A percentile compares a stretch with the other conserved stretches of the same genome.
phyloP scores from a whole-genome alignment of 176 grass and related monocot genomes.

The Puccinellia tenuiflora region DNA sequence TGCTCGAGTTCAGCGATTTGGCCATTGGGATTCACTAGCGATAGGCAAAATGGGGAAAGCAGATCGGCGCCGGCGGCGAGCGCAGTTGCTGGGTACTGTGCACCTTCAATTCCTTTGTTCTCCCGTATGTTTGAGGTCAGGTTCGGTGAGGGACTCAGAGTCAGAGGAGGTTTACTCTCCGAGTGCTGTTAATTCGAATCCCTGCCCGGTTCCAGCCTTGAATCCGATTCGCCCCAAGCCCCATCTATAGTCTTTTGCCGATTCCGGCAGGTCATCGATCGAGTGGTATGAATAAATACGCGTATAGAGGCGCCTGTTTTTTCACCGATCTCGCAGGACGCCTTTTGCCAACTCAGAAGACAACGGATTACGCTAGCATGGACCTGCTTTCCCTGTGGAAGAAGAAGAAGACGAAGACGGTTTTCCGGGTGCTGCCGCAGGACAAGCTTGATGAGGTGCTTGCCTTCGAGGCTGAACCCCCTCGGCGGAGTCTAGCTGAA shows the following conservation, averaged over 20 bases:
- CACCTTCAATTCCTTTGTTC: not conserved
- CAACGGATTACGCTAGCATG: not conserved
- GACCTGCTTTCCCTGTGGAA: not conserved
- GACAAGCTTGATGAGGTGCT: not conserved
- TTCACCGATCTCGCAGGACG: not conserved
- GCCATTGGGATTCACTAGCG: no score
- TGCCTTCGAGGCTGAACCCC: not conserved
- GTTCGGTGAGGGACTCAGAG: not conserved
- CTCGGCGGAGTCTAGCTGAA: not conserved
- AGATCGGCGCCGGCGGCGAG: no score
- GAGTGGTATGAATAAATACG: not conserved
- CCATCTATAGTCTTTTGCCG: not conserved
- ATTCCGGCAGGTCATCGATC: not conserved
- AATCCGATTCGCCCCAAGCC: not conserved
- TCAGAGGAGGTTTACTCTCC: not conserved
- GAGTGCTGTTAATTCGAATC: not conserved
- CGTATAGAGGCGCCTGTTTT: not conserved
- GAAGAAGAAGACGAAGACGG: not conserved
- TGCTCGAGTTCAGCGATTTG: not conserved
- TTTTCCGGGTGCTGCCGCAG: not conserved
- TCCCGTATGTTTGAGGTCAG: not conserved
- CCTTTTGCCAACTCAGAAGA: not conserved
- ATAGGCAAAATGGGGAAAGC: no score
- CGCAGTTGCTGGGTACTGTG: no score
- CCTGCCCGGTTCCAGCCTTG: not conserved